phyloP scores from a whole-genome alignment of 1,139 yeast species.

The Taphrina pruni region DNA sequence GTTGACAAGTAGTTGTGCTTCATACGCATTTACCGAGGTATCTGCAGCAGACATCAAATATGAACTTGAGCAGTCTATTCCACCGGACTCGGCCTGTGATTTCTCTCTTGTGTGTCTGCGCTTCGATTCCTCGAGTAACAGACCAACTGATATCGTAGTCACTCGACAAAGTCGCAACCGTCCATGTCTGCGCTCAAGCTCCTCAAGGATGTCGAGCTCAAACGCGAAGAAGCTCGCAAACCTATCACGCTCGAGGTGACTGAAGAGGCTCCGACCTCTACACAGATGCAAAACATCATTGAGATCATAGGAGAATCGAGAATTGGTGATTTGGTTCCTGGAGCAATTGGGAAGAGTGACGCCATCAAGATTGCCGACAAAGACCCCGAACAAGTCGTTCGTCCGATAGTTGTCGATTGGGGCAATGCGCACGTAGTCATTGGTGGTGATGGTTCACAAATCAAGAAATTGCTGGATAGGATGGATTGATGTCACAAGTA shows the following conservation, averaged over 20 bases:
- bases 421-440: conserved; percentile 35
- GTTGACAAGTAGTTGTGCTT: neutral
- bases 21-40: neutral
- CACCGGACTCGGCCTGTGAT: conserved; percentile 29
- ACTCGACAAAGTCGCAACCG: conserved; percentile 26
- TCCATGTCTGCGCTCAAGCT: conserved; percentile 28
- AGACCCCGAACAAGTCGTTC: conserved; percentile 7
- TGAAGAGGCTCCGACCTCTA: conserved; percentile 35
- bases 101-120: conserved; percentile 28
- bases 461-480: conserved; percentile 27
- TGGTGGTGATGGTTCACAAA: conserved; percentile 28
- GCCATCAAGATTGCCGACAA: conserved; percentile 27
- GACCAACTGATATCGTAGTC: conserved; percentile 1
- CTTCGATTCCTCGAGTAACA: too few relatives aligned
- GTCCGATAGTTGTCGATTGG: conserved; percentile 39
- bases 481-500: conserved; percentile 3
- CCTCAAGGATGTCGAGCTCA: conserved; percentile 32
- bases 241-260: conserved; percentile 34
- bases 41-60: neutral
- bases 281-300: conserved; percentile 29
- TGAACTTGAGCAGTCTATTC: conserved; percentile 32
- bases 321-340: conserved; percentile 30
- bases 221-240: conserved; percentile 16
- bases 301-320: conserved; percentile 27
- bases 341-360: conserved; percentile 26